Percentiles rank a stretch among this genome's conserved stretches.
Evolutionary conservation across 495 filamentous ascomycete species (phyloP).

Genomic region (Penicillium roqueforti): DNA sequence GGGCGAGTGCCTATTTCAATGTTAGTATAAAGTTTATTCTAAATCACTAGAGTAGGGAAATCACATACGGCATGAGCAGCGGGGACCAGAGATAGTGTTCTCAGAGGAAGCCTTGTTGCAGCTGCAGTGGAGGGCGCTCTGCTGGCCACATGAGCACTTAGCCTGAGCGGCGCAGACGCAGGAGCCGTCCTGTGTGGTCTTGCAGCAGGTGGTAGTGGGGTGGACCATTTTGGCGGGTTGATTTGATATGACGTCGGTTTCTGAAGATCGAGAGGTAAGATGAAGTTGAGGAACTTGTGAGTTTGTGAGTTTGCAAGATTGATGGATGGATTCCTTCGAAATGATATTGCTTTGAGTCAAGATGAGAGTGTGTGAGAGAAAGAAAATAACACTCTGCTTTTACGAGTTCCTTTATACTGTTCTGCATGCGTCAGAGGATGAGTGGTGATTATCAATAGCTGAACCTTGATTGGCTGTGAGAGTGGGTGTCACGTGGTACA

Average conservation of each 20-base stretch:
- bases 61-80: conserved; percentile 77
- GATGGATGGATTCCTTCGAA: neutral
- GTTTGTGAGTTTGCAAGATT: neutral
- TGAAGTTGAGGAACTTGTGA: neutral
- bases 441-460: conserved; percentile 30
- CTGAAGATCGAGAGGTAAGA: conserved; percentile 4
- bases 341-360: neutral
- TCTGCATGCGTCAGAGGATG: conserved; percentile 11
- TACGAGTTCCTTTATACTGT: conserved; percentile 29
- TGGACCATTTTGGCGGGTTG: conserved; percentile 44
- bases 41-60: conserved; percentile 10
- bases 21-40: conserved; percentile 9
- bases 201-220: conserved; percentile 60
- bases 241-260: conserved; percentile 5
- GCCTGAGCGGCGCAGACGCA: conserved; percentile 63
- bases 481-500: conserved; percentile 5
- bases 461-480: conserved; percentile 22
- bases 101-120: conserved; percentile 75
- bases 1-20: conserved; percentile 55
- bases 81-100: conserved; percentile 66
- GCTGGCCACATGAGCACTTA: conserved; percentile 83
- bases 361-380: neutral
- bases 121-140: conserved; percentile 77
- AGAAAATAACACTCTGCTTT: conserved; percentile 2
- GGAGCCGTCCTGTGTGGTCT: conserved; percentile 45